These are phyloP conservation scores for Cokeromyces recurvatus DNA, from an alignment of 371 early-diverging fungal genomes.

Conservation along the genomic window DNA sequence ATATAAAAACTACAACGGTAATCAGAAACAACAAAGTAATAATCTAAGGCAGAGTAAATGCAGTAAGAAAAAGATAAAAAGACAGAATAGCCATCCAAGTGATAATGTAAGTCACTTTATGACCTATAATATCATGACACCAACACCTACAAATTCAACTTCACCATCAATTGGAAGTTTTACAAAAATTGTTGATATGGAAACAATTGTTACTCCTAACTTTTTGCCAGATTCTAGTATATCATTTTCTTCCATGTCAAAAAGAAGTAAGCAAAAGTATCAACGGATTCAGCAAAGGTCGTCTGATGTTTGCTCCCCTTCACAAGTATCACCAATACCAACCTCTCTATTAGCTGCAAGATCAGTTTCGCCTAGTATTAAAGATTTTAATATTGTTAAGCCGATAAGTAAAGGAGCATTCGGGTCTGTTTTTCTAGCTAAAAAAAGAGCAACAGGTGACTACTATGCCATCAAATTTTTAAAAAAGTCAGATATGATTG, in stretches of 20 bases:
- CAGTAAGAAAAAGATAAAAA: background rate
- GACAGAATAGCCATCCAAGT: background rate
- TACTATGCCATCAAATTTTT: conserved; percentile 90
- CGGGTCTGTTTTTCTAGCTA: conserved; percentile 86
- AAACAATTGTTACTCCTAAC: conserved; percentile 37
- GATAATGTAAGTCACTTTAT: no score
- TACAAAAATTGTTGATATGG: conserved; percentile 35
- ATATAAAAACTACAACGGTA: conserved; percentile 3
- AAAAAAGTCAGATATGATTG: conserved; percentile 87
- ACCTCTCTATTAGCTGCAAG: conserved; percentile 33
- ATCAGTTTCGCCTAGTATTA: conserved; percentile 68
- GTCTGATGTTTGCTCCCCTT: conserved; percentile 8
- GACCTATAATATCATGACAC: no score
- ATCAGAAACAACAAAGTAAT: no score
- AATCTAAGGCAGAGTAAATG: no score
- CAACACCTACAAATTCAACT: no score
- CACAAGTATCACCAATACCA: conserved; percentile 45
- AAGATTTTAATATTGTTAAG: conserved; percentile 90
- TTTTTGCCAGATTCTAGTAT: conserved; percentile 19
- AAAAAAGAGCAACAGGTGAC: conserved; percentile 80
- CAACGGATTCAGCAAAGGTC: conserved; percentile 2
- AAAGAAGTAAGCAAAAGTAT: conserved; percentile 2
- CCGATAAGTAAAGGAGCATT: conserved; percentile 92
- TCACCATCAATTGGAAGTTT: no score
- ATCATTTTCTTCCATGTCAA: background rate